Conservation (phyloP, 352 stramenopile species). For the Phytophthora chlamydospora region DNA sequence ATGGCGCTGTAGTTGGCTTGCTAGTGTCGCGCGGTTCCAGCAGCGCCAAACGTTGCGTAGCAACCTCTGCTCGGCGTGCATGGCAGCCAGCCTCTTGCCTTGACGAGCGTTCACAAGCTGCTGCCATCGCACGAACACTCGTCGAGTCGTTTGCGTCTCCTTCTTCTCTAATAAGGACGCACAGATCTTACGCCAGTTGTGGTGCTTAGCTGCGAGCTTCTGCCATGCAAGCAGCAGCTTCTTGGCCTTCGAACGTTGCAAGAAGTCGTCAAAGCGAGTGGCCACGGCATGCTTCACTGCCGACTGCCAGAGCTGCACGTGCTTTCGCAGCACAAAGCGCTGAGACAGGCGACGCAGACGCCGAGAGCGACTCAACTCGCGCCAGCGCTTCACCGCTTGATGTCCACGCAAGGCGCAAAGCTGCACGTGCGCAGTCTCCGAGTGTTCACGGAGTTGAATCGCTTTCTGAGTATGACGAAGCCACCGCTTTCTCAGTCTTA, state of each 20-base stretch:
- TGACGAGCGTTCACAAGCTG: conserved; percentile 16
- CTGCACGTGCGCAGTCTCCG: conserved; percentile 3
- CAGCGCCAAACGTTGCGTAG: conserved; percentile 9
- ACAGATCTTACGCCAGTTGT: conserved; percentile 37
- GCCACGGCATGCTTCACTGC: conserved; percentile 38
- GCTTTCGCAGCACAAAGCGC: conserved; percentile 46
- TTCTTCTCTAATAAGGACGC: conserved; percentile 13
- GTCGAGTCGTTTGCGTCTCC: neutral
- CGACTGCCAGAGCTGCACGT: conserved; percentile 42
- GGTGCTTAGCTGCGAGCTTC: conserved; percentile 18
- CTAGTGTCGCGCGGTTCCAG: conserved; percentile 12
- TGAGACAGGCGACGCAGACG: conserved; percentile 21
- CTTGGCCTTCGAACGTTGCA: conserved; percentile 26
- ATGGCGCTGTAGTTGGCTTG: conserved; percentile 8
- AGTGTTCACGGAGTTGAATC: conserved; percentile 7
- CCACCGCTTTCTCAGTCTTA: conserved; percentile 33
- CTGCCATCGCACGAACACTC: conserved; percentile 33
- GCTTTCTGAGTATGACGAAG: conserved; percentile 10
- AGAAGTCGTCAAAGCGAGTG: conserved; percentile 38
- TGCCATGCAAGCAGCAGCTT: conserved; percentile 39
- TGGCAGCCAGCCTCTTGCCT: conserved; percentile 7
- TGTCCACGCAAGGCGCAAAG: conserved; percentile 22
- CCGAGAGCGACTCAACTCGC: conserved; percentile 3
- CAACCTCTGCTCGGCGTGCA: conserved; percentile 15
- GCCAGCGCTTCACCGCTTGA: conserved; percentile 33